Conservation (phyloP, 164 flowering plant species). For the Vitis rotundifolia region DNA sequence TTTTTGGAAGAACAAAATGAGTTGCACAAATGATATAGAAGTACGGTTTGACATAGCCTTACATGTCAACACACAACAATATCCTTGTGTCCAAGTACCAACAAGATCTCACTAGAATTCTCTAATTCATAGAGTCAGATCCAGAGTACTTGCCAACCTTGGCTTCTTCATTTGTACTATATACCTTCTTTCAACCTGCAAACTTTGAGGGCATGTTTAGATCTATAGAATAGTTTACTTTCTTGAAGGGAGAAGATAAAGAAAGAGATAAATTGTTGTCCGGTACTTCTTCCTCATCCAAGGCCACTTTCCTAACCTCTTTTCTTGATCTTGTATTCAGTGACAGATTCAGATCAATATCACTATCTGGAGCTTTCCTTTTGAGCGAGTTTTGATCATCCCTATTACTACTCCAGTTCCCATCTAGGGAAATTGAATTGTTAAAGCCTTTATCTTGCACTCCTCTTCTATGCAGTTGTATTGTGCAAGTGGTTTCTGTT, state of each 20-base stretch:
- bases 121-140: slow-evolving; percentile 21
- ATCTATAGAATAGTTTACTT: slow-evolving; percentile 2
- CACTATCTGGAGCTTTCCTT: neutral
- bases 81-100: slow-evolving; percentile 15
- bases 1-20: neutral
- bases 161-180: slow-evolving; percentile 3
- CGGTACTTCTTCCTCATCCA: slow-evolving; percentile 5
- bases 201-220: neutral
- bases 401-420: neutral
- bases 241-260: neutral
- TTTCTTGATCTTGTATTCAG: neutral
- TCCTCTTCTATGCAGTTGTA: neutral
- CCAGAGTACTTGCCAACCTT: slow-evolving; percentile 15
- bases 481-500: neutral
- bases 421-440: neutral
- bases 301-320: neutral
- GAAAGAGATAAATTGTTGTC: slow-evolving; percentile 12
- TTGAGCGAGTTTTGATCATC: neutral
- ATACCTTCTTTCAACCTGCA: slow-evolving; percentile 3
- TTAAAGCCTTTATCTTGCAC: neutral
- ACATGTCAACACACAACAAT: neutral
- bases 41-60: neutral
- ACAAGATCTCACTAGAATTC: slow-evolving; percentile 20
- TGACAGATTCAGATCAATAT: slow-evolving; percentile 16
- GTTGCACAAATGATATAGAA: neutral